Base-by-base conservation (phyloP, 192 early-diverging fungal genomes). In the Phycomyces blakesleeanus region DNA sequence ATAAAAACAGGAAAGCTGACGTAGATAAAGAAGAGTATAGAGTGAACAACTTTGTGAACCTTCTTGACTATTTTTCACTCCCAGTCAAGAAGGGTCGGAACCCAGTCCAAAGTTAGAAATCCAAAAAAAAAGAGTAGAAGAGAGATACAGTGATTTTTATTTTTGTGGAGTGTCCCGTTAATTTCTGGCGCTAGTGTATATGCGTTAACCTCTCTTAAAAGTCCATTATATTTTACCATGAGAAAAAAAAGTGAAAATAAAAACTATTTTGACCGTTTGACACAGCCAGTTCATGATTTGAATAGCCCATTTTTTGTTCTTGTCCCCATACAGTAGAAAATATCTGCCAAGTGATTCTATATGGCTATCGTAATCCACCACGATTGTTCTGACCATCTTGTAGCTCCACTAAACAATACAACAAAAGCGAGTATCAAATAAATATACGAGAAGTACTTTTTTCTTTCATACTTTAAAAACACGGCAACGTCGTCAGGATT, bases 381-480 rank as follows among this genome's bases (percentile, higher is more conserved):
- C 40, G 40, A 41, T 41, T n/a, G 40, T 10, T 41, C 14, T 41
- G 40, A 61, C 22, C 59, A 61, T 61, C 22, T 61, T 51, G 51
- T 25, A 61, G 29, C 59, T 61, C 18, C 44, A 37, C 27, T 51
- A 61, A 50, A 61, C 50, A 27, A 37, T 49, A 49, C 42, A 60
- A 47, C 58, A 60, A 60, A 60, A 60, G 58, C 49, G 44, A 50
- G 58, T 59, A 59, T 47, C 39, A 59, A 59, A 59, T 61, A 50
- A 50, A 61, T 18, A 51, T 61, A 22, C 22, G 59, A n/a, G 41
- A 61, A 21, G 51, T 18, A 57, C 18, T 50, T 61, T 61, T 50
- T n/a, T n/a, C n/a, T n/a, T n/a, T n/a, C 27, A 61, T 61, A 51
- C 59, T 61, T 61, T 61, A 61, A 51, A 52, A 51, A 61, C 16